These are phyloP conservation scores for Kurtzmaniella quercitrusa DNA, from an alignment of 1,139 yeast species.

Conservation along the genomic window DNA sequence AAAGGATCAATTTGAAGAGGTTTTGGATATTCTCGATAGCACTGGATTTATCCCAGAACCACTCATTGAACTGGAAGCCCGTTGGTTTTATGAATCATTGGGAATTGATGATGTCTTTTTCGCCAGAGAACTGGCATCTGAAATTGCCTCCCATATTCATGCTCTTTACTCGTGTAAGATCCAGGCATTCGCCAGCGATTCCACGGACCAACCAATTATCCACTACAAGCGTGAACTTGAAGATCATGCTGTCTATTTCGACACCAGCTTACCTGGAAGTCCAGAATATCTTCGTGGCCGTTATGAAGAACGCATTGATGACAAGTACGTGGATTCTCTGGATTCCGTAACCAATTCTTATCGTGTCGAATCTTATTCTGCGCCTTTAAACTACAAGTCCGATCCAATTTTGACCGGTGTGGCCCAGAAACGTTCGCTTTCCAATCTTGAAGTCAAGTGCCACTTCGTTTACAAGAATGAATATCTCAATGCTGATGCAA, in stretches of 20 bases:
- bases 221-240: constrained; percentile 73
- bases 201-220: constrained; percentile 45
- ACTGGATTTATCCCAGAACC: constrained; percentile 88
- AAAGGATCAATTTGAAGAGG: constrained; percentile 74
- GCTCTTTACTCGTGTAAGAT: constrained; percentile 90
- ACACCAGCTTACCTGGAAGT: constrained; percentile 49
- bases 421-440: constrained; percentile 25
- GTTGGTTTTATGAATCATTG: constrained; percentile 82
- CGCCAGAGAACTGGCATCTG: constrained; percentile 77
- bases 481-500: constrained; percentile 33
- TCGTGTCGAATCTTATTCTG: constrained; percentile 82
- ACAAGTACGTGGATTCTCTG: constrained; percentile 65
- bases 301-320: constrained; percentile 73
- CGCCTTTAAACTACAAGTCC: constrained; percentile 51
- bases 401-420: constrained; percentile 46
- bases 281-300: constrained; percentile 33
- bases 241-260: constrained; percentile 91
- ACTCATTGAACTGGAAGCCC: constrained; percentile 79
- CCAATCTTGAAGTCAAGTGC: constrained; percentile 63
- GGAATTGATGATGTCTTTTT: constrained; percentile 94
- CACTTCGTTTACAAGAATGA: constrained; percentile 83
- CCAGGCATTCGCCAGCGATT: constrained; percentile 69
- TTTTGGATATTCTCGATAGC: constrained; percentile 75
- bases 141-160: constrained; percentile 78
- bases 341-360: constrained; percentile 41